Base-by-base conservation (phyloP, 306 rosid species). In the Herpetospermum pedunculosum region DNA sequence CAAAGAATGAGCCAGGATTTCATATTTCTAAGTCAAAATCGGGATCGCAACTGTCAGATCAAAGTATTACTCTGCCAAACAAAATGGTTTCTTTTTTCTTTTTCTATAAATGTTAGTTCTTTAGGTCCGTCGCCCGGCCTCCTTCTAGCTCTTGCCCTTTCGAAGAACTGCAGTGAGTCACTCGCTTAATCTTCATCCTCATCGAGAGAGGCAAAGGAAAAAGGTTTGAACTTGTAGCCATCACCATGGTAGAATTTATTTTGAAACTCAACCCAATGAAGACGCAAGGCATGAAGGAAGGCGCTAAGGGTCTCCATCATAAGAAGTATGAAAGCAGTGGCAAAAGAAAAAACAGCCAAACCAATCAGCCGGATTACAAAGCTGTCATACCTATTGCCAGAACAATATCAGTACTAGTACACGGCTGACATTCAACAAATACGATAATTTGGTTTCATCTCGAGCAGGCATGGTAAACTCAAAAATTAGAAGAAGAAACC, bases 231-330 rank as follows among this genome's bases (percentile, higher is more conserved):
- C 88, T 95, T 91, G 84, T 87, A 82, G 76, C 99, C 99, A 82
- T 95, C 99, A 14, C 97, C 99, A 15, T 85, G 81, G 86, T 95
- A 95, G 87, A 95, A 95, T 75, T 95, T 95, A 75, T 84, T 89
- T 83, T 95, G 99, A 83, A 88, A 95, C 80, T 95, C 99, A 47
- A 95, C 96, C 99, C 99, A 95, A 80, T 95, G 99, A 70, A 95
- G 99, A 85, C 99, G 96, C 81, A 95, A 74, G 81, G 99, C 97
- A 74, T 95, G 99, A 81, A 95, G 99, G 86, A 95, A 95, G 75
- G 99, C 97, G 72, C 99, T 89, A 4, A 95, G 91, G 30, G 96
- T 85, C 86, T 95, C 96, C 99, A 95, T 95, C 99, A 95, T 95
- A 69, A 95, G 97, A 37, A 95, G 88, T 82, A 95, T 91, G 81